Evolutionary conservation across 2,329 filamentous ascomycete genomes (phyloP).

Genomic region (Pseudogymnoascus sp.): DNA sequence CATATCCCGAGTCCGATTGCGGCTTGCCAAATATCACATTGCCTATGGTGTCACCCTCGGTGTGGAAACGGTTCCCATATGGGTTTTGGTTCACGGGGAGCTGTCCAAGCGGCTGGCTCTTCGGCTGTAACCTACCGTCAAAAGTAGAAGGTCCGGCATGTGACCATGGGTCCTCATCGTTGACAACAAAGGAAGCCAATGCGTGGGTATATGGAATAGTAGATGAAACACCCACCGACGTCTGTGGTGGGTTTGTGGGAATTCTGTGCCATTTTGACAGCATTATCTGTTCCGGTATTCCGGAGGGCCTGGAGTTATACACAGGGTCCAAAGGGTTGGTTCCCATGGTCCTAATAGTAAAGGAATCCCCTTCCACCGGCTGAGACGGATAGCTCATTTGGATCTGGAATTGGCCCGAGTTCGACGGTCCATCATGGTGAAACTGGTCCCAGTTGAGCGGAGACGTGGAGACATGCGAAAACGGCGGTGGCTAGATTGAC

Average conservation of each 20-base stretch:
- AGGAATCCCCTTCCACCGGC: background rate
- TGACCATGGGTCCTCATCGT: background rate
- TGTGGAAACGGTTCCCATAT: background rate
- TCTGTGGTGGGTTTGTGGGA: background rate
- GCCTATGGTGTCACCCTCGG: constrained; percentile 1
- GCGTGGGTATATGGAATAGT: background rate
- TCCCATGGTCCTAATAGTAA: background rate
- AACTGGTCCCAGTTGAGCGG: background rate
- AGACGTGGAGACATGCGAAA: background rate
- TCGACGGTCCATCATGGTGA: background rate
- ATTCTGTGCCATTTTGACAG: background rate
- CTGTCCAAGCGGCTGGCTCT: background rate
- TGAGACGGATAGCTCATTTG: background rate
- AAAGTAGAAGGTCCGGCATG: background rate
- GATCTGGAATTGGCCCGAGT: background rate
- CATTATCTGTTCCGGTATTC: background rate
- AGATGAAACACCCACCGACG: constrained; percentile 1
- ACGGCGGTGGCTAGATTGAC: background rate
- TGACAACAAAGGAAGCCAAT: background rate
- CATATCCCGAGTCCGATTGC: constrained; percentile 30
- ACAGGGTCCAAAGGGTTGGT: background rate
- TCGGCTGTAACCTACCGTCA: background rate
- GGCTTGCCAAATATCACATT: constrained; percentile 21
- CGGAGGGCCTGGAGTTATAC: background rate
- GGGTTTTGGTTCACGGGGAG: background rate